Evolutionary conservation across 192 early-diverging fungal genomes (phyloP), one percentile per base, ranked within the genome.

Genomic region (Lobosporangium transversale): DNA sequence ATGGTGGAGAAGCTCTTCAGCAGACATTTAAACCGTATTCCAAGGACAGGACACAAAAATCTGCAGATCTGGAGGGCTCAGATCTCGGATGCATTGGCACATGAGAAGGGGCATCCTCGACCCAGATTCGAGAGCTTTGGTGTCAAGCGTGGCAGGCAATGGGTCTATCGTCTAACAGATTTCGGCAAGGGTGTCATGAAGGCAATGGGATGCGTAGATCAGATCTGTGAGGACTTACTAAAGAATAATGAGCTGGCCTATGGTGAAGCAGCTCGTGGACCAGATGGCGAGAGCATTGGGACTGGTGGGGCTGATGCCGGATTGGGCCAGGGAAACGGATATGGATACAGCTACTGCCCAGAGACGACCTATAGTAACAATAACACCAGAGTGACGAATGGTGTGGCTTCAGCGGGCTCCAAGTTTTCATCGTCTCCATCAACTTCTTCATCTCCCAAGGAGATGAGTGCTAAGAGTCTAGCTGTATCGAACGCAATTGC

Each of bases 71-170:
- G 73, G 73, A 53, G 73, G 14, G 73, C 73, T 12, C 73, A 76
- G 36, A 76, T 76, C 29, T 76, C 73, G 30, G 73, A 76, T 51
- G 73, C 73, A 1, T 53, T 76, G 35, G 73, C 73, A 5, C 73
- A 76, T 35, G 73, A 76, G 48, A 76, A 76, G 48, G 64, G 73
- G 3, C 73, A 76, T n/a, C 73, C 73, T 33, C 51, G 73, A 8
- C 73, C 73, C 4, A 17, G 73, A 5, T 76, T 76, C 32, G 73
- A 76, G 48, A 76, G 73, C 53, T 76, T 76, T 76, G 73, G 73
- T 17, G 43, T 76, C 37, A 76, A 76, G 53, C 64, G 73, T 33
- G 73, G 73, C 5, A 44, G 73, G 7, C 73, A 76, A 26, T 76
- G 73, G 73, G 73, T 76, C 35, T 76, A 76, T 29, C 58, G 73